Conservation (phyloP, 805 yeast genomes). For the Ogataea henricii region DNA sequence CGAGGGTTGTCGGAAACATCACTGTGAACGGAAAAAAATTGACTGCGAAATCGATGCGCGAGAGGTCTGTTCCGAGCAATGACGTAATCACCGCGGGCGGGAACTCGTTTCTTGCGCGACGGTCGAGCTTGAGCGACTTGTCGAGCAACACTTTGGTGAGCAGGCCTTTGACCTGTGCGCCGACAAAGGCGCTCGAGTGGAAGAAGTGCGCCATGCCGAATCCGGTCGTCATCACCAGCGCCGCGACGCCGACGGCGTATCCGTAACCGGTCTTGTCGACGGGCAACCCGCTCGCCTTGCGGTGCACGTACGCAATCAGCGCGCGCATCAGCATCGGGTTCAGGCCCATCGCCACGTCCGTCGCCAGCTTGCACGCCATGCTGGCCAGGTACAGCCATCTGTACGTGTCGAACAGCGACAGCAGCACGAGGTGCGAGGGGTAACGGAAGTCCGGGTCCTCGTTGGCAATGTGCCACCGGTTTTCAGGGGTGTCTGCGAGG, state of each 20-base stretch:
- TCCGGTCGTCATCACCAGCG: conserved; percentile 53
- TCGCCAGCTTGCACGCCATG: conserved; percentile 42
- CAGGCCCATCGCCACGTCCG: conserved; percentile 53
- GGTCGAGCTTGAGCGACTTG: conserved; percentile 65
- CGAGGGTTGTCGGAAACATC: conserved; percentile 64
- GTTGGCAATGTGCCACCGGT: conserved; percentile 37
- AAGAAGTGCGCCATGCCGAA: conserved; percentile 62
- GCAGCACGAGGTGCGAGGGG: conserved; percentile 45
- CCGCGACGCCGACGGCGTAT: conserved; percentile 68
- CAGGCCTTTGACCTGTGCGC: conserved; percentile 71
- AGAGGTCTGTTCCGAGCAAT: conserved; percentile 76
- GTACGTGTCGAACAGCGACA: conserved; percentile 53
- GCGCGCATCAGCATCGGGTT: conserved; percentile 69
- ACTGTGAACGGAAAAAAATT: conserved; percentile 65
- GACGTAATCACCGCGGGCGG: conserved; percentile 76
- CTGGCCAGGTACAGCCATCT: conserved; percentile 44
- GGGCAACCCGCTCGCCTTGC: conserved; percentile 45
- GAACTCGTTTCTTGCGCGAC: conserved; percentile 56
- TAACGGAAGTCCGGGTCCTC: conserved; percentile 43
- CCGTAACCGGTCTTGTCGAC: conserved; percentile 66
- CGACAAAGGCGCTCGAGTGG: conserved; percentile 59
- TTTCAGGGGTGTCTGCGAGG: conserved; percentile 36
- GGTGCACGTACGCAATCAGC: conserved; percentile 64
- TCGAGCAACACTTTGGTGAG: conserved; percentile 69
- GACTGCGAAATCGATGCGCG: conserved; percentile 78